Conservation (phyloP, 2,329 filamentous ascomycete species). For the Sarocladiaceae sp. region DNA sequence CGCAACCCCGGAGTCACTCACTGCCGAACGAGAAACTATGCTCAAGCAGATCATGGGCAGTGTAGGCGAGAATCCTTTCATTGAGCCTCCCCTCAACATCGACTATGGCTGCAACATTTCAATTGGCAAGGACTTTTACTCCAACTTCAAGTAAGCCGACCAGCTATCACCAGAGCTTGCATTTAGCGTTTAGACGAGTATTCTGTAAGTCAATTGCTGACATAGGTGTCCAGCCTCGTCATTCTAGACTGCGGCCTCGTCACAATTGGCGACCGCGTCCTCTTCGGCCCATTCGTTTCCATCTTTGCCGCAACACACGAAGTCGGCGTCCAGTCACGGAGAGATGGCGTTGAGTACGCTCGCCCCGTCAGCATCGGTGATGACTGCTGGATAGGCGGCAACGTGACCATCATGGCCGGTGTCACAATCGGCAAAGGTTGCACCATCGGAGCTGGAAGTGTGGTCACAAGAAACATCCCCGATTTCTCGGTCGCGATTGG, state of each 20-base stretch:
- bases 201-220: neutral
- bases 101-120: constrained; percentile 61
- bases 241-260: constrained; percentile 73
- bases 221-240: constrained; percentile 35
- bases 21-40: constrained; percentile 31
- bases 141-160: constrained; percentile 38
- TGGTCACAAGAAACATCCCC: constrained; percentile 47
- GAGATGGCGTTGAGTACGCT: constrained; percentile 44
- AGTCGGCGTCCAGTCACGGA: constrained; percentile 50
- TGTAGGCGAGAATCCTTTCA: constrained; percentile 45
- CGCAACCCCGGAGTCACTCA: constrained; percentile 34
- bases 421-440: constrained; percentile 49
- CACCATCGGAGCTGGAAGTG: constrained; percentile 44
- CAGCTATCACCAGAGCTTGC: no score
- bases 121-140: constrained; percentile 54
- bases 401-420: constrained; percentile 45
- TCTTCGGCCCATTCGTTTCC: constrained; percentile 68
- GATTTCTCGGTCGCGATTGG: constrained; percentile 45
- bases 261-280: constrained; percentile 63
- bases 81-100: constrained; percentile 55
- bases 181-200: no score
- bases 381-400: constrained; percentile 53
- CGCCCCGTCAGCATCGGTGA: constrained; percentile 43
- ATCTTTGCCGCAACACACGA: constrained; percentile 72
- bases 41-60: constrained; percentile 45